Conservation (phyloP, 2,329 filamentous ascomycete genomes). For the Epichloe aotearoae region DNA sequence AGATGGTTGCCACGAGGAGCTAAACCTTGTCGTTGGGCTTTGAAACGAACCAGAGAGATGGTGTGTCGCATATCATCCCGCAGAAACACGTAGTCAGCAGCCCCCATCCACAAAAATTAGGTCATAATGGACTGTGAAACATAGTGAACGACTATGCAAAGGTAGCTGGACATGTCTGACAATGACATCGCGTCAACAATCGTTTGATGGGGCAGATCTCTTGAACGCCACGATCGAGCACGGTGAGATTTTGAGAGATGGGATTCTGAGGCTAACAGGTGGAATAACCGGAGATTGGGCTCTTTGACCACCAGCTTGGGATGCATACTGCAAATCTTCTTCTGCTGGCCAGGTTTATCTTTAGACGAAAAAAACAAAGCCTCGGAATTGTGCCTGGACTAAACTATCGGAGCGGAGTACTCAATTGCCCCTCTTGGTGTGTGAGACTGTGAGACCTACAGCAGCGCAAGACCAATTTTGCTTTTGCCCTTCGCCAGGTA, state of each 20-base stretch:
- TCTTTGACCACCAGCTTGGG: not conserved
- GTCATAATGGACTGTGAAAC: not conserved
- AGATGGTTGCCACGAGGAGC: too few relatives aligned
- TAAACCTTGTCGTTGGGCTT: too few relatives aligned
- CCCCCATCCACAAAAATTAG: not conserved
- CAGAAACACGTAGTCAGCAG: not conserved
- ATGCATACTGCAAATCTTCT: not conserved
- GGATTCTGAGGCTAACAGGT: not conserved
- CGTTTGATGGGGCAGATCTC: not conserved
- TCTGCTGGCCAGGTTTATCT: not conserved
- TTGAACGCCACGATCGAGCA: not conserved
- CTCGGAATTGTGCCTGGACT: not conserved
- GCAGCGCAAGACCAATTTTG: conserved; percentile 5
- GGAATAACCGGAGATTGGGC: not conserved
- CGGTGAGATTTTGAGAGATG: not conserved
- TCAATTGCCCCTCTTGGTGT: conserved; percentile 4
- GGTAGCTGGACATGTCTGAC: not conserved
- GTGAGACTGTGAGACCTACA: conserved; percentile 9
- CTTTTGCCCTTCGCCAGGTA: conserved; percentile 1
- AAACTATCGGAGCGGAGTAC: not conserved
- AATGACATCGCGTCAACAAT: not conserved
- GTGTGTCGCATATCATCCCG: not conserved
- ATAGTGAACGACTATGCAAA: not conserved
- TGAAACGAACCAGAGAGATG: not conserved
- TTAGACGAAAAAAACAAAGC: not conserved